phyloP scores from a whole-genome alignment of 1,139 yeast species.

The Zhuliangozyma parablackwelliae region DNA sequence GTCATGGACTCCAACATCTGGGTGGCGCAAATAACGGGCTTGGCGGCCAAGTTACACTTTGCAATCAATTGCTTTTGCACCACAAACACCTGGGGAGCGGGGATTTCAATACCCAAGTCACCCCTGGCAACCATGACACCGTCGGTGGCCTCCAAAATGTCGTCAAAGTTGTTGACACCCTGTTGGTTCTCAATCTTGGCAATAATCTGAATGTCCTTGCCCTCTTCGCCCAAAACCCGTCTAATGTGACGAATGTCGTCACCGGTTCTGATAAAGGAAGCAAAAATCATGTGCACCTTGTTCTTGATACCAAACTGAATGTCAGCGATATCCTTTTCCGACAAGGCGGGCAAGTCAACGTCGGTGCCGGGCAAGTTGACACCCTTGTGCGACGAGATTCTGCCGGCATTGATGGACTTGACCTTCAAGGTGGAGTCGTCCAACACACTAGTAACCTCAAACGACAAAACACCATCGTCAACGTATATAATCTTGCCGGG shows the following conservation, averaged over 20 bases:
- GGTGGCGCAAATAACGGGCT: constrained; percentile 99
- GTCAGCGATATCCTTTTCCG: constrained; percentile 93
- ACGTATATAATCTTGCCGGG: constrained; percentile 86
- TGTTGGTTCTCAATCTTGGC: constrained; percentile 98
- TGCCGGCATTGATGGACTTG: constrained; percentile 88
- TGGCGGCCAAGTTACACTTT: constrained; percentile 98
- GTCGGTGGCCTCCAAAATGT: constrained; percentile 87
- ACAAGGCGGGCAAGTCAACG: constrained; percentile 95
- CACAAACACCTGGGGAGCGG: constrained; percentile 97
- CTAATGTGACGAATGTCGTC: constrained; percentile 87
- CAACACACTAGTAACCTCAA: constrained; percentile 79
- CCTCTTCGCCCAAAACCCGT: constrained; percentile 93
- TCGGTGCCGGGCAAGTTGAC: constrained; percentile 98
- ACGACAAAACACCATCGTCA: constrained; percentile 97
- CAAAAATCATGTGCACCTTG: constrained; percentile 96
- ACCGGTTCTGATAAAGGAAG: constrained; percentile 95
- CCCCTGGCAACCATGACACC: constrained; percentile 99
- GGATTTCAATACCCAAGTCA: constrained; percentile 98
- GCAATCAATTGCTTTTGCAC: constrained; percentile 99
- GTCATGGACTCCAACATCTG: constrained; percentile 99
- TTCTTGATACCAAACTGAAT: constrained; percentile 93
- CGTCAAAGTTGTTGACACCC: constrained; percentile 99
- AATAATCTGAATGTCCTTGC: constrained; percentile 91
- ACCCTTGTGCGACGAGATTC: constrained; percentile 96
- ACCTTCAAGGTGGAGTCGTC: constrained; percentile 82